Evolutionary conservation across 805 yeast genomes (phyloP), one percentile per base, ranked within the genome.

Genomic region (Clavispora fructus): DNA sequence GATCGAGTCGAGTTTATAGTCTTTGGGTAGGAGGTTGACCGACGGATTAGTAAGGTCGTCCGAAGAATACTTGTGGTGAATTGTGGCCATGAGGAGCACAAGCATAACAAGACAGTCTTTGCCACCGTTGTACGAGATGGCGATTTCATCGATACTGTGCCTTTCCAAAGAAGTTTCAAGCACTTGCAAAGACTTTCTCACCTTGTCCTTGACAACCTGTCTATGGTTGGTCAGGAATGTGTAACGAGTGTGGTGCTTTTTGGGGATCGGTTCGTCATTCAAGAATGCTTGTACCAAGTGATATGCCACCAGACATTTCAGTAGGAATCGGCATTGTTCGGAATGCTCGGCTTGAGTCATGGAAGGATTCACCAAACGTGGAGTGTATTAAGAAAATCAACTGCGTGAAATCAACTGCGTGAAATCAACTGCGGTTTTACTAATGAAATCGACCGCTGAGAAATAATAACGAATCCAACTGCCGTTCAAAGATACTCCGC

Each of bases 41-140:
- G 26, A 27, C 12, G 49, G 39, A 23, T 53, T 48, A 3, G 51
- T 42, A 50, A 31, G 33, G 55, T 41, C 39, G 42, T 41, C 35
- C 49, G 59, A 43, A 38, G 39, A 31, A 46, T 51, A 53, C 48
- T 58, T 64, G 16, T 58, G 53, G 52, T 68, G 67, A 16, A 71
- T 45, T 65, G 68, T 79, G 1, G 94, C 83, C 43, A 91, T 66
- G 44, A 87, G 80, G 6, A 94, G 59, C 13, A 89, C 70, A 45
- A 94, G 74, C 85, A 92, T 81, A 29, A 91, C 97, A 40, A 91
- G 78, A 58, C 98, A 94, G 67, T 94, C 99, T 60, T 94, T 94
- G 1, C 99, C 99, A 10, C 99, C 99, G 61, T 94, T 94, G 64
- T 85, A 94, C 2, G 96, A 86, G 12, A 94, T 73, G 0, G 97